A percentile compares a stretch with the other conserved stretches of the same genome.
Conservation (phyloP, 2,329 filamentous ascomycete species). For the Ciborinia camelliae region DNA sequence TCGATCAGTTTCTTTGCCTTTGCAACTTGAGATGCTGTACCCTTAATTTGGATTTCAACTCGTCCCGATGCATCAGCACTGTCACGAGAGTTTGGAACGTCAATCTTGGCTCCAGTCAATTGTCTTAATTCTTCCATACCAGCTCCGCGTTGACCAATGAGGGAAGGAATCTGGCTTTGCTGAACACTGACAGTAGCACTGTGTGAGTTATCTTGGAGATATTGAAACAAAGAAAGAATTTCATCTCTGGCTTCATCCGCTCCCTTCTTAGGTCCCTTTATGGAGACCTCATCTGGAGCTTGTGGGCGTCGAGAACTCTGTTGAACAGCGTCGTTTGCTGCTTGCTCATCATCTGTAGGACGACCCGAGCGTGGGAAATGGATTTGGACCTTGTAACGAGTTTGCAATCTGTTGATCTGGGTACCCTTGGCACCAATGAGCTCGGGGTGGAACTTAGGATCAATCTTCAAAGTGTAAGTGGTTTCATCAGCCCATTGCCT, state of each 20-base stretch:
- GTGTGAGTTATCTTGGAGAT: conserved; percentile 82
- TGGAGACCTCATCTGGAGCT: conserved; percentile 79
- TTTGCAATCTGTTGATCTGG: conserved; percentile 89
- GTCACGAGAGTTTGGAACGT: conserved; percentile 80
- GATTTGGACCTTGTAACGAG: conserved; percentile 88
- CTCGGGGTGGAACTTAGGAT: conserved; percentile 90
- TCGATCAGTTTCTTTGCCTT: conserved; percentile 88
- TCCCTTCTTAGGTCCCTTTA: conserved; percentile 88
- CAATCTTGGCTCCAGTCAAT: conserved; percentile 81
- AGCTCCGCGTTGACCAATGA: conserved; percentile 87
- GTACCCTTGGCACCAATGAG: conserved; percentile 84
- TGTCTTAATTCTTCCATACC: conserved; percentile 89
- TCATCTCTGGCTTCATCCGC: conserved; percentile 91
- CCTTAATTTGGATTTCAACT: conserved; percentile 88
- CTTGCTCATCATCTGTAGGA: conserved; percentile 64
- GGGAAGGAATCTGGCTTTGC: conserved; percentile 85
- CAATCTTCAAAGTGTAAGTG: conserved; percentile 82
- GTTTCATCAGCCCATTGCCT: conserved; percentile 89
- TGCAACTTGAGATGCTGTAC: conserved; percentile 85
- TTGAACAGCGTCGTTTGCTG: conserved; percentile 64
- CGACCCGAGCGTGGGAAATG: conserved; percentile 79
- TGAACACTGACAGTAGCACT: conserved; percentile 78
- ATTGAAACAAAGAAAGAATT: conserved; percentile 83
- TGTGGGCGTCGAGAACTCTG: conserved; percentile 67
- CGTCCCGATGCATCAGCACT: conserved; percentile 60